These are phyloP conservation scores for Phytopythium sindhum DNA, from an alignment of 352 stramenopile genomes.

Conservation along the genomic window DNA sequence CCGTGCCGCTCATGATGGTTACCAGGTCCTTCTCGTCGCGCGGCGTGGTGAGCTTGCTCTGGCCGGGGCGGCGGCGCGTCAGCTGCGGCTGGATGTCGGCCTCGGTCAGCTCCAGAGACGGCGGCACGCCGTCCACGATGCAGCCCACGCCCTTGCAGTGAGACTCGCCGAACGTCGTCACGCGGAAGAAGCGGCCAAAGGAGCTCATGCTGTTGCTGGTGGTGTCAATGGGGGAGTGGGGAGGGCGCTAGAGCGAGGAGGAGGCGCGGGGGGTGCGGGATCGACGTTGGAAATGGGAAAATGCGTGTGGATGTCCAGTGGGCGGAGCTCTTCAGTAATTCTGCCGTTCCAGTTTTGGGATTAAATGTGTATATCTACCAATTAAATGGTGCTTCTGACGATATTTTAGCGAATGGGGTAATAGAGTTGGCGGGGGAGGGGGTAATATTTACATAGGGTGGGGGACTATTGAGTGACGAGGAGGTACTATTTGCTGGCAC, in stretches of 20 bases:
- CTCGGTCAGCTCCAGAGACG: constrained; percentile 92
- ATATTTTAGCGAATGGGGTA: neutral
- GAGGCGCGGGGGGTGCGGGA: no score
- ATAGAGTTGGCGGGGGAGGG: no score
- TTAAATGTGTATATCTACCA: neutral
- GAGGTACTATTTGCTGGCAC: neutral
- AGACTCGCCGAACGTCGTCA: constrained; percentile 99
- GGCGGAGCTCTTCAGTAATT: neutral
- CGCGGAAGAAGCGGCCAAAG: constrained; percentile 97
- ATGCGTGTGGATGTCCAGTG: neutral
- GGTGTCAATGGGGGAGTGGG: no score
- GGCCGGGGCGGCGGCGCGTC: constrained; percentile 94
- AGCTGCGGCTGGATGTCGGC: constrained; percentile 98
- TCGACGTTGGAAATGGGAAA: neutral
- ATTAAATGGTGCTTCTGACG: neutral
- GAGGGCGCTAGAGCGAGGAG: no score
- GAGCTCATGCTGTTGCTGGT: constrained; percentile 68
- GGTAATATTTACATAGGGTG: neutral
- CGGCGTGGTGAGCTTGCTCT: constrained; percentile 98
- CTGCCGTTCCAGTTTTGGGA: no score
- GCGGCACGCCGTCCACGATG: constrained; percentile 96
- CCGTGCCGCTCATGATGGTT: constrained; percentile 96
- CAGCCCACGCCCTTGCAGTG: constrained; percentile 97
- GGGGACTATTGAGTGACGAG: neutral
- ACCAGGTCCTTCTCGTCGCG: constrained; percentile 97